These are phyloP conservation scores for Venturia aucupariae DNA, from an alignment of 2,329 filamentous ascomycete species.

Conservation along the genomic window DNA sequence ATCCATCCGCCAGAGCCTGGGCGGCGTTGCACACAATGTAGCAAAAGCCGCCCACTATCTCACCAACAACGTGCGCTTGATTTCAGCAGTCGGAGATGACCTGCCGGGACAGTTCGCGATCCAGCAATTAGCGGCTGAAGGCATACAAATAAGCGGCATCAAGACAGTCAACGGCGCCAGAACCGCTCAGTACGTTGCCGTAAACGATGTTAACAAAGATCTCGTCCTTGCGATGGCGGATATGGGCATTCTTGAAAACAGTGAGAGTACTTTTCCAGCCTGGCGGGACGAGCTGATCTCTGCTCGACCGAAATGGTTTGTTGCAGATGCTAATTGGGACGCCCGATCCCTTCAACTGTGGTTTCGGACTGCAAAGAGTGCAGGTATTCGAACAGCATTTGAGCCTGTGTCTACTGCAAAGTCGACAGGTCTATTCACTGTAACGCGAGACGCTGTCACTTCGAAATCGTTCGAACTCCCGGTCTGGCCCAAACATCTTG, in stretches of 20 bases:
- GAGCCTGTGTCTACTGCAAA: conserved; percentile 86
- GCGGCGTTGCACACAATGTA: conserved; percentile 88
- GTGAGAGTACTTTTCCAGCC: conserved; percentile 25
- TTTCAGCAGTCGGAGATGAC: conserved; percentile 75
- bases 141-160: conserved; percentile 51
- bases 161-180: conserved; percentile 46
- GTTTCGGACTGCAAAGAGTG: conserved; percentile 50
- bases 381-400: conserved; percentile 58
- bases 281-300: conserved; percentile 39
- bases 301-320: conserved; percentile 61
- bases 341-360: conserved; percentile 56
- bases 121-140: conserved; percentile 52
- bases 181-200: conserved; percentile 84
- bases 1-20: conserved; percentile 69
- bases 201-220: conserved; percentile 77
- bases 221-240: conserved; percentile 92
- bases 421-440: conserved; percentile 56
- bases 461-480: conserved; percentile 10
- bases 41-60: conserved; percentile 71
- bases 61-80: conserved; percentile 58
- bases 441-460: neutral
- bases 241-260: conserved; percentile 67
- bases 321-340: conserved; percentile 84
- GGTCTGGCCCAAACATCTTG: conserved; percentile 52
- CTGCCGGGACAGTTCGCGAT: conserved; percentile 65